Evolutionary conservation across 2,329 filamentous ascomycete species (phyloP).

Genomic region (Fusarium subglutinans): DNA sequence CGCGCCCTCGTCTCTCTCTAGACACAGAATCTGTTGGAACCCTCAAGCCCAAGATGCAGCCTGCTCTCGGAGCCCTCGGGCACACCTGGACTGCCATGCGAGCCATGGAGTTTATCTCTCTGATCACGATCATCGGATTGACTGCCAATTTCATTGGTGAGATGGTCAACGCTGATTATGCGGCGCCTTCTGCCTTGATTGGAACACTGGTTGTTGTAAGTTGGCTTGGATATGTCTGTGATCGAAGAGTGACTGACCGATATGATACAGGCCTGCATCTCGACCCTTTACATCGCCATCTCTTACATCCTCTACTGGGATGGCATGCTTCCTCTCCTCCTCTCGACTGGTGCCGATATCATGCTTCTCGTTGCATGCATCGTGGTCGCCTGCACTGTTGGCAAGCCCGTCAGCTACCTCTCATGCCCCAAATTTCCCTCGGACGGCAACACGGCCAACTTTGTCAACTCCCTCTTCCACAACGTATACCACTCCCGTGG

Average conservation of each 20-base stretch:
- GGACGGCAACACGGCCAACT: slow-evolving; percentile 53
- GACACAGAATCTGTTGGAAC: slow-evolving; percentile 46
- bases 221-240: slow-evolving; percentile 31
- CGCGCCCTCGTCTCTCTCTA: slow-evolving; percentile 55
- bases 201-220: slow-evolving; percentile 83
- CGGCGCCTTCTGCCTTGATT: slow-evolving; percentile 77
- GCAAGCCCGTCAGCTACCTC: slow-evolving; percentile 81
- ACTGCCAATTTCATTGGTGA: slow-evolving; percentile 83
- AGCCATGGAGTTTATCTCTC: slow-evolving; percentile 73
- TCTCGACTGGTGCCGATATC: slow-evolving; percentile 72
- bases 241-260: neutral
- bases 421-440: slow-evolving; percentile 68
- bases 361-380: slow-evolving; percentile 79
- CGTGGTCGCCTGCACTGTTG: slow-evolving; percentile 79
- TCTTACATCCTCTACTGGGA: slow-evolving; percentile 85
- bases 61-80: slow-evolving; percentile 76
- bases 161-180: slow-evolving; percentile 72
- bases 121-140: slow-evolving; percentile 82
- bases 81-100: slow-evolving; percentile 81
- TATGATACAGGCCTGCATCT: slow-evolving; percentile 73
- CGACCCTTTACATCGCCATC: slow-evolving; percentile 80
- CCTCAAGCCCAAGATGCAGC: slow-evolving; percentile 52
- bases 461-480: slow-evolving; percentile 55
- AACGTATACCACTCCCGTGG: slow-evolving; percentile 50
- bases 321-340: slow-evolving; percentile 77